Conservation (phyloP, 2,329 filamentous ascomycete genomes). For the Claviceps sp. region DNA sequence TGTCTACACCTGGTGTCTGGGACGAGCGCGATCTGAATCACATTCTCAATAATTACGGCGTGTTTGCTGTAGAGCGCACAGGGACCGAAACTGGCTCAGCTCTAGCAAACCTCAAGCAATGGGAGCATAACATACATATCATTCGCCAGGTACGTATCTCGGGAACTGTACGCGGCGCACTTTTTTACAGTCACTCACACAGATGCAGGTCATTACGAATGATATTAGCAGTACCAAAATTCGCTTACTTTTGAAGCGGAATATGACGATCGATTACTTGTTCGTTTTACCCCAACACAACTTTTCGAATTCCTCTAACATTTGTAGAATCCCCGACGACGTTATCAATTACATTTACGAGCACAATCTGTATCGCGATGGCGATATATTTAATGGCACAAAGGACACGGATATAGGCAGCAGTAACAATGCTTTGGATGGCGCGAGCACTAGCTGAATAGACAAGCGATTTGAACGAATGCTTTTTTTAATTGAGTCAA, state of each 20-base stretch:
- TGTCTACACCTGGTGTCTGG: slow-evolving; percentile 67
- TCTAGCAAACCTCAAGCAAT: slow-evolving; percentile 65
- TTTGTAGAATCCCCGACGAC: slow-evolving; percentile 42
- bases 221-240: slow-evolving; percentile 77
- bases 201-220: slow-evolving; percentile 49
- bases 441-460: neutral
- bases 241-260: slow-evolving; percentile 61
- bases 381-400: neutral
- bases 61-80: slow-evolving; percentile 75
- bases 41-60: slow-evolving; percentile 71
- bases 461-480: neutral
- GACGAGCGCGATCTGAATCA: slow-evolving; percentile 72
- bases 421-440: neutral
- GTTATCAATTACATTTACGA: slow-evolving; percentile 65
- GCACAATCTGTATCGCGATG: slow-evolving; percentile 44
- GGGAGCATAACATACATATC: slow-evolving; percentile 75
- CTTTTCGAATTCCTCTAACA: neutral
- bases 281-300: slow-evolving; percentile 8
- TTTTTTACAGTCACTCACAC: neutral
- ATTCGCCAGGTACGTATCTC: slow-evolving; percentile 41
- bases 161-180: neutral
- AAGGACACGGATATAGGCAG: neutral
- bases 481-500: too few relatives aligned
- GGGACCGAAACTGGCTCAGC: slow-evolving; percentile 85
- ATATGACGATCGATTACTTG: slow-evolving; percentile 68